These are phyloP conservation scores for Pseudocohnilembus persalinus DNA, from an alignment of 169 alveolate species.

Conservation along the genomic window DNA sequence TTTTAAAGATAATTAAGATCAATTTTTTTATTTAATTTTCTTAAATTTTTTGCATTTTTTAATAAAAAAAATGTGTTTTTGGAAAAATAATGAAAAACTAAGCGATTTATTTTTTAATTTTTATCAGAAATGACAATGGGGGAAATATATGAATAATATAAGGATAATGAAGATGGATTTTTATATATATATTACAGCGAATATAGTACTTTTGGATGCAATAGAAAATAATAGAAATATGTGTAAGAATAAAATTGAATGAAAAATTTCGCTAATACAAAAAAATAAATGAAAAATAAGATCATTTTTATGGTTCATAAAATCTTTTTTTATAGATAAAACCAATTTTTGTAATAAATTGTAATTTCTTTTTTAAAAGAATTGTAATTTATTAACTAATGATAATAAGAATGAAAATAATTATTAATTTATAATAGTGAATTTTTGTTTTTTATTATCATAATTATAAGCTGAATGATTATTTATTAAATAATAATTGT, in stretches of 20 bases:
- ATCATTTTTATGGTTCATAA: too few relatives aligned
- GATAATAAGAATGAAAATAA: too few relatives aligned
- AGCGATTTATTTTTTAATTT: background rate
- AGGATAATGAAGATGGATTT: conserved; percentile 61
- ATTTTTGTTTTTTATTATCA: too few relatives aligned
- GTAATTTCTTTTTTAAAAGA: too few relatives aligned
- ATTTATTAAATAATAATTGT: too few relatives aligned
- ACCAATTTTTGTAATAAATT: too few relatives aligned
- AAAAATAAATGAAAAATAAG: background rate
- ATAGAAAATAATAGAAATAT: background rate
- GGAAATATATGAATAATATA: conserved; percentile 48
- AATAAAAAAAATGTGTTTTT: background rate
- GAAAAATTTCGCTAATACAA: background rate
- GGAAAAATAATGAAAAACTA: background rate
- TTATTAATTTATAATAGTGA: too few relatives aligned
- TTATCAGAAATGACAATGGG: conserved; percentile 35
- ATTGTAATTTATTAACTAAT: too few relatives aligned
- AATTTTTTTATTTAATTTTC: background rate
- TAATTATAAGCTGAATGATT: too few relatives aligned
- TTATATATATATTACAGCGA: conserved; percentile 49
- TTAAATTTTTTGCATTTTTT: background rate
- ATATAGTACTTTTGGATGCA: background rate
- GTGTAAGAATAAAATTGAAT: too few relatives aligned
- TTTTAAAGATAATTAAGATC: background rate
- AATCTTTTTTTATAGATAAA: too few relatives aligned